Conservation (phyloP, 768 basidiomycete genomes). For the Pleurotus ostreatus region DNA sequence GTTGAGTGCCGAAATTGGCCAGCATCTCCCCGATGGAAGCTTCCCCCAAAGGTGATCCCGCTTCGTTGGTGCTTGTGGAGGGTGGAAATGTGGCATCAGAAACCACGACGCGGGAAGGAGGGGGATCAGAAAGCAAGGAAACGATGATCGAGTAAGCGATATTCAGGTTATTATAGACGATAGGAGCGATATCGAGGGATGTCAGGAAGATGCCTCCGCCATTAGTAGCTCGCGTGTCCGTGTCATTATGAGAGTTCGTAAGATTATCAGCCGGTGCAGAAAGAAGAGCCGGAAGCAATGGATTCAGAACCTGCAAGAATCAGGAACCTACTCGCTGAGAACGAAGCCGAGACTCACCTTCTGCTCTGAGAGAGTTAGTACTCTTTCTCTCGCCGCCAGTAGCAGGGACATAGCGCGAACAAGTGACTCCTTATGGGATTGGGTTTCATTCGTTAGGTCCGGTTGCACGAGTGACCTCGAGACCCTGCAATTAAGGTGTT, state of each 20-base stretch:
- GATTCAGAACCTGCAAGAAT: conserved; percentile 43
- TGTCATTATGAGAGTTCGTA: conserved; percentile 21
- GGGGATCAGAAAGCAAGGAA: conserved; percentile 44
- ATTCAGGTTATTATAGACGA: conserved; percentile 65
- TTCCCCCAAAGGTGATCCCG: background rate
- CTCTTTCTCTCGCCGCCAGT: conserved; percentile 65
- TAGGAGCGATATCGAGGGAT: conserved; percentile 61
- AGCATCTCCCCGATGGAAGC: no score
- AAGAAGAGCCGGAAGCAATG: conserved; percentile 43
- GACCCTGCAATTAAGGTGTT: background rate
- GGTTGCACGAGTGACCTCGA: background rate
- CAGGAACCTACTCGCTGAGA: background rate
- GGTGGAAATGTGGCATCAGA: background rate
- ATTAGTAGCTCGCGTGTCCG: conserved; percentile 15
- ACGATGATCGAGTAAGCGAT: conserved; percentile 67
- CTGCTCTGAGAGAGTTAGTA: conserved; percentile 72
- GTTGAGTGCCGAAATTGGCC: background rate
- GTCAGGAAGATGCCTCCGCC: conserved; percentile 41
- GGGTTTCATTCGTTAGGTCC: conserved; percentile 18
- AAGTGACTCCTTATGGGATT: conserved; percentile 52
- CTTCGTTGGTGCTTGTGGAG: background rate
- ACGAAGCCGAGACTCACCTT: conserved; percentile 40
- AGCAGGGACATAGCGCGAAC: conserved; percentile 66
- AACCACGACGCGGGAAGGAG: conserved; percentile 10
- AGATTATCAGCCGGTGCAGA: conserved; percentile 23